Conservation (phyloP, 2,329 filamentous ascomycete genomes). For the Penicillium freii region DNA sequence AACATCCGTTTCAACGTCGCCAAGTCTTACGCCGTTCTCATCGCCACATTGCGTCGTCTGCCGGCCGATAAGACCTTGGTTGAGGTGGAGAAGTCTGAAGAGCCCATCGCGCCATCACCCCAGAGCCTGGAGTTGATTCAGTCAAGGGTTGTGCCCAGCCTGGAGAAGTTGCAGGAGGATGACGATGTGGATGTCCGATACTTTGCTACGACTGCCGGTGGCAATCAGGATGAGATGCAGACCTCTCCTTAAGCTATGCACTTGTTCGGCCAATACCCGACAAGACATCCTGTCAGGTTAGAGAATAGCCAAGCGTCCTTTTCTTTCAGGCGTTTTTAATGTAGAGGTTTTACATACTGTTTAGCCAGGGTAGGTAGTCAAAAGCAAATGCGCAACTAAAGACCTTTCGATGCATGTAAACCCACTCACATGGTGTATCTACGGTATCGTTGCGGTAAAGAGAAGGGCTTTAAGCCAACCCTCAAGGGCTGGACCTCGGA, state of each 20-base stretch:
- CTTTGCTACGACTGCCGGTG: slow-evolving; percentile 88
- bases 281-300: slow-evolving; percentile 35
- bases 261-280: slow-evolving; percentile 7
- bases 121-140: slow-evolving; percentile 77
- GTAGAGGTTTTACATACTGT: slow-evolving; percentile 35
- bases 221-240: slow-evolving; percentile 54
- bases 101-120: slow-evolving; percentile 57
- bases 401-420: neutral
- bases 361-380: slow-evolving; percentile 19
- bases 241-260: slow-evolving; percentile 45
- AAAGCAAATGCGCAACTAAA: slow-evolving; percentile 20
- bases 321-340: slow-evolving; percentile 36
- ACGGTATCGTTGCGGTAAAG: neutral
- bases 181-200: slow-evolving; percentile 97
- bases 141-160: slow-evolving; percentile 79
- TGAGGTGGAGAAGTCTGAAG: slow-evolving; percentile 76
- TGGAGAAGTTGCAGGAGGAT: slow-evolving; percentile 95
- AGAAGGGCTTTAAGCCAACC: no score
- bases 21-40: slow-evolving; percentile 90
- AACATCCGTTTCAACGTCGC: slow-evolving; percentile 99
- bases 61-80: slow-evolving; percentile 85
- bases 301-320: slow-evolving; percentile 40
- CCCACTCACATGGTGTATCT: neutral
- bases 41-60: slow-evolving; percentile 86
- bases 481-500: no score